Base-by-base conservation (phyloP, 164 flowering plant species). In the Stephania cephalantha region DNA sequence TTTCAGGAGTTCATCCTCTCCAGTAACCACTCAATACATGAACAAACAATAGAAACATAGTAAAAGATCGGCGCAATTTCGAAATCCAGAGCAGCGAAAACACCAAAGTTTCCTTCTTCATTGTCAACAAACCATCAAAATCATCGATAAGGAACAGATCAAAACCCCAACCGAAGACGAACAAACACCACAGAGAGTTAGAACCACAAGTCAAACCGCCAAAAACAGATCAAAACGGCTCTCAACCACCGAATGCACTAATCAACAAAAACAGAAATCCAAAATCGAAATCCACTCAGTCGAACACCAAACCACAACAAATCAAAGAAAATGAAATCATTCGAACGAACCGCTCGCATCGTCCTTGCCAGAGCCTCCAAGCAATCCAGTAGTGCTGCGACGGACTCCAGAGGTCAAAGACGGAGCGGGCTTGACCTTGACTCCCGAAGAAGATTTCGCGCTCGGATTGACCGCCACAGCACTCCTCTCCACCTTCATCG, bases 271-370 rank as follows among this genome's bases (percentile, higher is more conserved):
- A 35, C 3, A n/a, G 35, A 52, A 65, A 29, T 12, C 35, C 50
- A 61, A 35, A 78, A 17, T n/a, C 64, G 64, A 58, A 58, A 58
- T 58, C 64, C 13, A 72, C 31, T 76, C 64, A 64, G 17, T 61
- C 3, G 5, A 61, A 17, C 22, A 17, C 63, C 55, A 18, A 15
- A 58, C 7, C 64, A 15, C n/a, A 45, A 76, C 18, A 52, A 69
- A 4, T 20, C 8, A 45, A 70, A 17, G 1, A 31, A 30, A 45
- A 70, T 0, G 69, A 25, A 10, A 72, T 11, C 3, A 53, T 15
- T 31, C 35, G 48, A 66, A 79, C 85, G 35, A 12, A 88, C 95
- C 92, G 69, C 84, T 87, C 13, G 87, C 79, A 63, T 84, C 86
- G 30, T 84, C 83, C 68, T 83, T 86, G 69, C 71, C 20, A 48